Evolutionary conservation across 495 filamentous ascomycete genomes (phyloP).

Genomic region (Xylaria bambusicola): DNA sequence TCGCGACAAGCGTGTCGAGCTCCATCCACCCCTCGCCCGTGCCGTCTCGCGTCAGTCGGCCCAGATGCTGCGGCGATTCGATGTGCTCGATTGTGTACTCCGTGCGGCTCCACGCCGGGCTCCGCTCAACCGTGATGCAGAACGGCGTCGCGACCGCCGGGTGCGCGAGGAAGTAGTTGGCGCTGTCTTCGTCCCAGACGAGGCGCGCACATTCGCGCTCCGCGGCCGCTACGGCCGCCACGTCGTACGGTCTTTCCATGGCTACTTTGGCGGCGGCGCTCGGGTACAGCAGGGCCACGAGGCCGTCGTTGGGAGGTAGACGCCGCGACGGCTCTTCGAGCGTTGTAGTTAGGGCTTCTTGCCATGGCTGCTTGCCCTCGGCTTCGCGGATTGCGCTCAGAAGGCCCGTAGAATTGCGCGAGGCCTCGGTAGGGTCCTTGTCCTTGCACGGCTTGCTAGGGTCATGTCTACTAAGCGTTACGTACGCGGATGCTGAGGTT

Average conservation of each 20-base stretch:
- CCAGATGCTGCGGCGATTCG: constrained; percentile 54
- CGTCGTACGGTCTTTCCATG: constrained; percentile 63
- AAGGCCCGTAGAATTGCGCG: constrained; percentile 27
- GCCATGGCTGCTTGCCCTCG: constrained; percentile 44
- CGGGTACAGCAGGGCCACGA: constrained; percentile 75
- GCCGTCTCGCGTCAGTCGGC: constrained; percentile 53
- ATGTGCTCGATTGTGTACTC: constrained; percentile 66
- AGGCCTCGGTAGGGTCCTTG: constrained; percentile 21
- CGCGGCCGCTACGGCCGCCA: constrained; percentile 63
- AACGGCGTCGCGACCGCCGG: constrained; percentile 64
- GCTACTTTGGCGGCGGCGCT: constrained; percentile 68
- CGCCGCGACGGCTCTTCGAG: constrained; percentile 60
- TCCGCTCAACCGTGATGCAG: constrained; percentile 52
- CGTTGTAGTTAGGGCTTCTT: constrained; percentile 59
- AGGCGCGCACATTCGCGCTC: constrained; percentile 72
- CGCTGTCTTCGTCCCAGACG: constrained; percentile 64
- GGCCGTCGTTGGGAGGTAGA: constrained; percentile 63
- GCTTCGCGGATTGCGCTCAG: constrained; percentile 44
- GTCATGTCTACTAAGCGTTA: constrained; percentile 55
- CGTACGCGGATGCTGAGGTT: constrained; percentile 54
- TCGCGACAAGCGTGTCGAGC: constrained; percentile 53
- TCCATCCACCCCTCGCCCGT: constrained; percentile 55
- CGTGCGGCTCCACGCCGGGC: constrained; percentile 54
- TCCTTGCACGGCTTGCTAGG: constrained; percentile 52
- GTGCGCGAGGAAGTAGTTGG: constrained; percentile 71